Conservation (phyloP, 2,329 filamentous ascomycete species). For the Raffaelea deltoideospora region DNA sequence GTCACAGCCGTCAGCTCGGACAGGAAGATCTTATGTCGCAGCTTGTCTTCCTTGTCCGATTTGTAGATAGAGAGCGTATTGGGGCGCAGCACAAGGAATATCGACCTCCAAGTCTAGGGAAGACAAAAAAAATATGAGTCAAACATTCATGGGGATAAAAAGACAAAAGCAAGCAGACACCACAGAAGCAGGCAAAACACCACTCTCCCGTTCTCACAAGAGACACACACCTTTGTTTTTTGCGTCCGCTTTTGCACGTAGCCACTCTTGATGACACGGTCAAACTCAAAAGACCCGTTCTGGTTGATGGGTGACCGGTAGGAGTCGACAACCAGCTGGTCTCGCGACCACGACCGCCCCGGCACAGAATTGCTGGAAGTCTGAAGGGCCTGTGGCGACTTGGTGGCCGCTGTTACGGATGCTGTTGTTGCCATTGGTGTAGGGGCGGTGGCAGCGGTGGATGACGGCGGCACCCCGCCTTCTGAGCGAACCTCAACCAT, state of each 20-base stretch:
- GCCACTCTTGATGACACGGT: conserved; percentile 81
- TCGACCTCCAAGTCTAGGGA: conserved; percentile 88
- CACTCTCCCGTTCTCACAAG: no score
- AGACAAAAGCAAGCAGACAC: no score
- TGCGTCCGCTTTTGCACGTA: conserved; percentile 77
- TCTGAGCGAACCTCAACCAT: no score
- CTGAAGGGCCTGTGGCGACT: no score
- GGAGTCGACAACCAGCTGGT: conserved; percentile 41
- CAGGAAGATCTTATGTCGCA: conserved; percentile 76
- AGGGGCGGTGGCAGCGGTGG: no score
- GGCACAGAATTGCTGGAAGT: not conserved
- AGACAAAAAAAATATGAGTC: no score
- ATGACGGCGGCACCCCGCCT: no score
- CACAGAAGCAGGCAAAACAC: no score
- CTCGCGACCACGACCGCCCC: no score
- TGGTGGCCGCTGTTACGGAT: no score
- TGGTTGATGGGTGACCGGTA: conserved; percentile 73
- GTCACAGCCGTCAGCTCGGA: conserved; percentile 86
- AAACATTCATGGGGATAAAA: no score
- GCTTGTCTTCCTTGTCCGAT: conserved; percentile 73
- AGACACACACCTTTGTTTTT: conserved; percentile 70
- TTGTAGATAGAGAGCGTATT: conserved; percentile 89
- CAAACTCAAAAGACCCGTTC: conserved; percentile 91
- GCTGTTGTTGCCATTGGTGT: no score
- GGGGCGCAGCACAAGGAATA: conserved; percentile 79